Evolutionary conservation across 2,329 filamentous ascomycete species (phyloP), one percentile per base, ranked within the genome.

Genomic region (Trichoderma cornu-damae): DNA sequence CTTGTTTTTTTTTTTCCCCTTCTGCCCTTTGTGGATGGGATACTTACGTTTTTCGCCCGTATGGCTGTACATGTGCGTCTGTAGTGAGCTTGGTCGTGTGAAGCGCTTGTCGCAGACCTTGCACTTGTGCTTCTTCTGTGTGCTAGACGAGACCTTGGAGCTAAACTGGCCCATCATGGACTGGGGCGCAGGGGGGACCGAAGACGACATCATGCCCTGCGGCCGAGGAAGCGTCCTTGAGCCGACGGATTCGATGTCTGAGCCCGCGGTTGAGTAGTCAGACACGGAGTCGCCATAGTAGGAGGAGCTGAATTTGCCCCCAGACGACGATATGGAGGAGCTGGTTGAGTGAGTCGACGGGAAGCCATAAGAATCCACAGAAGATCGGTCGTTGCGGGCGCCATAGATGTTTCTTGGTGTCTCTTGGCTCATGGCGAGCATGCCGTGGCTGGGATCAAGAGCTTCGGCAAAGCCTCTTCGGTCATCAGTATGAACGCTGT

Each of bases 91-190:
- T 1, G 93, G 93, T 55, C 93, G 84, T 2, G 93, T 96, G 72
- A 97, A 97, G 42, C 93, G 86, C 81, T 97, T 96, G 74, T 96
- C 93, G 78, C 93, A 97, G 60, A 97, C 89, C 77, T 96, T 96
- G 83, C 93, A 97, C 79, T 96, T 96, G 78, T 97, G 94, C 80
- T 97, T 97, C 85, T 97, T 97, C 71, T 96, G 91, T 8, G 93
- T 94, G 75, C 90, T 96, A 16, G 90, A 92, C 0, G 91, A 92
- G 52, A 96, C 87, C 75, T 96, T 96, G 62, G 93, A 96, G 75
- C 90, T 96, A 77, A 97, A 97, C 67, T 96, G 92, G 52, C 90
- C 86, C 94, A 99, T 99, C 91, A 99, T 96, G 0, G 92, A 95
- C 69, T 95, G 89, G 1, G 91, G 92, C 16, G 90, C 90, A 1